Evolutionary conservation across 495 filamentous ascomycete genomes (phyloP), one percentile per base, ranked within the genome.

Genomic region (Daldinia childiae): DNA sequence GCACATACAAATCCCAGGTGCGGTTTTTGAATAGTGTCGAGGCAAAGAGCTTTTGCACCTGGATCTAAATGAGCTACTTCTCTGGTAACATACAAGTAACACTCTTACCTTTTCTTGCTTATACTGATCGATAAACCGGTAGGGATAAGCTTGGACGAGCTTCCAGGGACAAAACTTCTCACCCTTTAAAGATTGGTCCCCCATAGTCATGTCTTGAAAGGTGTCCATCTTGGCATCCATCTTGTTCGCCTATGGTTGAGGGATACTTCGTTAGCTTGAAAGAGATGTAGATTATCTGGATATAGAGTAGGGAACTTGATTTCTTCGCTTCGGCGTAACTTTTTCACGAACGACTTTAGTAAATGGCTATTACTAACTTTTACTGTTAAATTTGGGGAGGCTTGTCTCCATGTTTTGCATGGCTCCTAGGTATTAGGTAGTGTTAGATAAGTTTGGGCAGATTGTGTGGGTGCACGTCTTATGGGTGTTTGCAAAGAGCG

Each of bases 1-100:
- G 8, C 17, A 87, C 90, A 87, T 82, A 96, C 92, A 95, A 68
- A 64, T 93, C 90, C 93, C 92, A 97, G 39, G 78, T 64, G 2
- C 87, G 82, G 0, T 71, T 51, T 2, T 84, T 70, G 69, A 89
- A 88, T 68, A 91, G 84, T 30, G 88, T 86, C 9, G 82, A 79
- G 0, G 71, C 78, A 48, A 90, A 89, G 68, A 90, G 90, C 69
- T 87, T 89, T 3, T 57, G 69, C 21, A 80, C 79, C 27, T 29
- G 6, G 27, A 29, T 29, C 27, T 29, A 29, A 29, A 6, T 29
- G 27, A 29, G 27, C 6, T 29, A 29, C 27, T 29, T 29, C 27
- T 29, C 27, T 1, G 5, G 6, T 29, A 29, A 29, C 27, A 4
- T 29, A 29, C 27, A 29, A 29, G 27, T 29, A 29, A 6, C 27